Conservation (phyloP, 257 asterid genomes). For the Ligustrum vulgare region DNA sequence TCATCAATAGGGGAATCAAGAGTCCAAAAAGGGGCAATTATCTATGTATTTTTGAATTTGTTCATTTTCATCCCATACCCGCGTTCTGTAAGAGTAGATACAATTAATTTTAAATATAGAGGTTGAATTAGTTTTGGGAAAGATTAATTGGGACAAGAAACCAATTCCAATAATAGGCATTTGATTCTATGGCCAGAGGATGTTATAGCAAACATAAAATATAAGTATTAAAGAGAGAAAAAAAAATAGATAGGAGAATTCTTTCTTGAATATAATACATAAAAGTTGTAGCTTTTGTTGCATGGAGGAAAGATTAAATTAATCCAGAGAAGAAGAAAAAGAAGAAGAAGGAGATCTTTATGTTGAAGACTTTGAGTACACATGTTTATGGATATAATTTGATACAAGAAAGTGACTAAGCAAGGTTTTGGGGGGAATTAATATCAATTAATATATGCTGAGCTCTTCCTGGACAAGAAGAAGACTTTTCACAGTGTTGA, state of each 20-base stretch:
- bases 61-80: constrained; percentile 63
- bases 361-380: too few species aligned
- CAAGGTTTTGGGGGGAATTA: neutral
- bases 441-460: too few species aligned
- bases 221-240: constrained; percentile 35
- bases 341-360: neutral
- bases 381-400: neutral
- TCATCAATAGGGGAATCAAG: constrained; percentile 71
- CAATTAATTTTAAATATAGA: constrained; percentile 22
- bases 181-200: constrained; percentile 33
- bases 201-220: constrained; percentile 26
- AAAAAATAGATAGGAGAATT: constrained; percentile 28
- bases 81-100: constrained; percentile 61
- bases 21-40: constrained; percentile 78
- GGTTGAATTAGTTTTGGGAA: constrained; percentile 18
- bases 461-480: too few species aligned
- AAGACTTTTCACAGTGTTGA: too few species aligned
- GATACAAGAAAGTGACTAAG: neutral
- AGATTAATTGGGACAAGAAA: constrained; percentile 37
- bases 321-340: neutral
- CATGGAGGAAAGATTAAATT: constrained; percentile 41
- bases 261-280: constrained; percentile 35
- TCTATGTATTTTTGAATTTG: constrained; percentile 51
- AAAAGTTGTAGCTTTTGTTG: constrained; percentile 36
- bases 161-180: constrained; percentile 31